Conservation (phyloP, 495 filamentous ascomycete genomes). For the Lasiosphaeria ovina region DNA sequence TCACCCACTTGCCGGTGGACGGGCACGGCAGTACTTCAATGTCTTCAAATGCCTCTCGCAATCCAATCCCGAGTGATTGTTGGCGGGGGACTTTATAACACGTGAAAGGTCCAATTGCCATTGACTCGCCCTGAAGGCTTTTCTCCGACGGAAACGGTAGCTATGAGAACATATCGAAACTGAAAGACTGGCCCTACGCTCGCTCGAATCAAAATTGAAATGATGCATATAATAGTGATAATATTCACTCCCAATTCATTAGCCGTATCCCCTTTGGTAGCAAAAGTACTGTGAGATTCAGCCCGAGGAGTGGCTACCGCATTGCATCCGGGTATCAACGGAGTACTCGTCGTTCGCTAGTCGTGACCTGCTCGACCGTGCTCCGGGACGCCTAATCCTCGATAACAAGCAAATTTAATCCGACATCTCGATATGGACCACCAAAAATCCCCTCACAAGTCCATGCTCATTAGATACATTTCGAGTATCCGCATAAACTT, state of each 20-base stretch:
- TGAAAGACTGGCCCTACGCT: no score
- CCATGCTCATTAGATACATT: conserved; percentile 90
- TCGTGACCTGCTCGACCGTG: not conserved
- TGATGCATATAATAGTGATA: no score
- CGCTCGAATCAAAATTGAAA: no score
- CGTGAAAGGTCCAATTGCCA: no score
- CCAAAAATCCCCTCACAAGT: conserved; percentile 41
- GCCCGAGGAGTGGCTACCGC: conserved; percentile 6
- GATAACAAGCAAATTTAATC: not conserved
- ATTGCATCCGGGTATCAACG: not conserved
- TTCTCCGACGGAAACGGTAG: no score
- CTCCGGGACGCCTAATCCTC: not conserved
- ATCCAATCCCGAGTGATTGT: no score
- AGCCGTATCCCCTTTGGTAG: no score
- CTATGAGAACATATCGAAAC: no score
- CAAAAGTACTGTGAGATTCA: not conserved
- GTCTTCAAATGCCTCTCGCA: no score
- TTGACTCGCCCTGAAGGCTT: no score
- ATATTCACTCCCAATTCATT: not conserved
- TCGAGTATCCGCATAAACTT: conserved; percentile 97
- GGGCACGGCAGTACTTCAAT: no score
- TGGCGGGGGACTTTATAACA: no score
- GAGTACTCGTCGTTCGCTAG: not conserved
- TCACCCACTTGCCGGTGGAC: not conserved
- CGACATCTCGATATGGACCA: not conserved